A percentile compares a stretch with the other conserved stretches of the same genome.
Evolutionary conservation across 306 rosid genomes (phyloP).

Genomic region (Vachellia collinsii): DNA sequence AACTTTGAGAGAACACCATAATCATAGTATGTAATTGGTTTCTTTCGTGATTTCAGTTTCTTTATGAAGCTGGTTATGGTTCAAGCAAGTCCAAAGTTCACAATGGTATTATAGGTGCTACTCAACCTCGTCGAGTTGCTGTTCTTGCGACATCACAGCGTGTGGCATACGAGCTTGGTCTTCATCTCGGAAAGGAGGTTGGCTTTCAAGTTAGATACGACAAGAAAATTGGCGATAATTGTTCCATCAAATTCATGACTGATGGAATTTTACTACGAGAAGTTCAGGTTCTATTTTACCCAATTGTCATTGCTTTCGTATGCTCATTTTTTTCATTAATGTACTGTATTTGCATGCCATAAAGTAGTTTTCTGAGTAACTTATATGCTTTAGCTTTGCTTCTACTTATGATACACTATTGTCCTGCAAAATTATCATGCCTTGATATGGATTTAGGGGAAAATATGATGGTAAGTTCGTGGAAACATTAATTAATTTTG

Average conservation of each 20-base stretch:
- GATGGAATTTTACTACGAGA: slow-evolving; percentile 94
- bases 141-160: slow-evolving; percentile 94
- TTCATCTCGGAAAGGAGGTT: slow-evolving; percentile 76
- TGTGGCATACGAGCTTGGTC: slow-evolving; percentile 88
- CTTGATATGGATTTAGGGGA: slow-evolving; percentile 9
- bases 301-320: neutral
- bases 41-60: slow-evolving; percentile 53
- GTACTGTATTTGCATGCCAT: neutral
- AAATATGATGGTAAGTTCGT: neutral
- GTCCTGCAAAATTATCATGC: neutral
- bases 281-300: slow-evolving; percentile 71
- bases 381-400: too few relatives aligned
- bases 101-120: slow-evolving; percentile 80
- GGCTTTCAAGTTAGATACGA: slow-evolving; percentile 96
- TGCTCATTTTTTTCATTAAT: neutral
- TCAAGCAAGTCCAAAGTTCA: slow-evolving; percentile 52
- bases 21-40: slow-evolving; percentile 10
- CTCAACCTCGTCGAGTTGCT: slow-evolving; percentile 97
- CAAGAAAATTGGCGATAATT: slow-evolving; percentile 74
- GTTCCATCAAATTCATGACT: slow-evolving; percentile 95
- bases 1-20: slow-evolving; percentile 15
- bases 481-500: neutral
- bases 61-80: slow-evolving; percentile 92
- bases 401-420: neutral
- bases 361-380: neutral